Evolutionary conservation across 73 alveolate genomes (phyloP).

Genomic region (Symbiodinium pilosum): DNA sequence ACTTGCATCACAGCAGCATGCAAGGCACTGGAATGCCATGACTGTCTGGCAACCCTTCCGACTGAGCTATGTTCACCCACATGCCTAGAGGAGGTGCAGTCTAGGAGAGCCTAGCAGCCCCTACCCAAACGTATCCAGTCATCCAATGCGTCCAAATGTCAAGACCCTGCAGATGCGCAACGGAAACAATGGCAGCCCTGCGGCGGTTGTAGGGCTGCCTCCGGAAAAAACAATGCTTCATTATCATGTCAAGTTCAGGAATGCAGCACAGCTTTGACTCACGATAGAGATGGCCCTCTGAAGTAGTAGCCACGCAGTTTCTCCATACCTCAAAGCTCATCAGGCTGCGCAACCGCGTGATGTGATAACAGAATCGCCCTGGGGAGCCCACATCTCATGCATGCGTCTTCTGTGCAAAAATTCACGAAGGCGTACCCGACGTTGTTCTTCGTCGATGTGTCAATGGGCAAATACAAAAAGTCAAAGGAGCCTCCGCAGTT

Average conservation of each 20-base stretch:
- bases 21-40: too few species aligned
- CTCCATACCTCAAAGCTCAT: slow-evolving; percentile 3
- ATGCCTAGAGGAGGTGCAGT: too few species aligned
- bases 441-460: slow-evolving; percentile 80
- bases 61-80: too few species aligned
- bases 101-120: too few species aligned
- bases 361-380: neutral
- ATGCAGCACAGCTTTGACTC: too few species aligned
- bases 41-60: too few species aligned
- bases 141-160: neutral
- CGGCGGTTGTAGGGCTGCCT: slow-evolving; percentile 78
- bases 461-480: slow-evolving; percentile 79
- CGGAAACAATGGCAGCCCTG: slow-evolving; percentile 82
- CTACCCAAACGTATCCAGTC: too few species aligned
- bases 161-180: slow-evolving; percentile 73
- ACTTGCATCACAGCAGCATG: too few species aligned
- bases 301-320: slow-evolving; percentile 60
- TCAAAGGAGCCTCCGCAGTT: neutral
- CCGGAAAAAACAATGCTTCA: too few species aligned
- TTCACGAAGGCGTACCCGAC: slow-evolving; percentile 88
- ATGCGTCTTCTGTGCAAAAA: slow-evolving; percentile 16
- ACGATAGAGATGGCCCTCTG: slow-evolving; percentile 14
- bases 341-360: neutral
- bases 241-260: neutral
- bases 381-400: neutral